phyloP scores from a whole-genome alignment of 2,329 filamentous ascomycete genomes.

The Tricladium varicosporioides region DNA sequence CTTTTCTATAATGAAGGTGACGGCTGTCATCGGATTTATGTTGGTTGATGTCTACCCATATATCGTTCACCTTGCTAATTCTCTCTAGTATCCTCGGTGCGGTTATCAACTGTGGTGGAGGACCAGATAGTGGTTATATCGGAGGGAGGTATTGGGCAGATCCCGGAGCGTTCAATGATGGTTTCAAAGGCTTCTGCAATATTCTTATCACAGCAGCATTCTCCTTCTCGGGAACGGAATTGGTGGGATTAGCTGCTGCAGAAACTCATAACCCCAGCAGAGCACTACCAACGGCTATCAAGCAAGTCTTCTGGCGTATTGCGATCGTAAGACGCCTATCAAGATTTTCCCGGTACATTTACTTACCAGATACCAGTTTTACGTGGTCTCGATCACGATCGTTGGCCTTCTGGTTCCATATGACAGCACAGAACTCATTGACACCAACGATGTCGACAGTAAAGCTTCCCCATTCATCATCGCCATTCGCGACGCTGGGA shows the following conservation, averaged over 20 bases:
- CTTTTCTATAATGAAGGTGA: conserved; percentile 83
- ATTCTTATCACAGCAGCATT: conserved; percentile 77
- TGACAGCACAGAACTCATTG: conserved; percentile 60
- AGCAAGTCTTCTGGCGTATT: conserved; percentile 97
- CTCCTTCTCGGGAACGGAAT: conserved; percentile 73
- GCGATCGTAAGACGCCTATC: conserved; percentile 53
- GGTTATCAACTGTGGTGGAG: conserved; percentile 81
- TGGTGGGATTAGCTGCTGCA: conserved; percentile 74
- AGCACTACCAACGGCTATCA: conserved; percentile 80
- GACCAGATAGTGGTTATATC: conserved; percentile 72
- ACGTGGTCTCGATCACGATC: conserved; percentile 76
- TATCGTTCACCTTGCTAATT: conserved; percentile 13
- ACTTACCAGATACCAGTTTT: conserved; percentile 59
- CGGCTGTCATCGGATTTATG: conserved; percentile 88
- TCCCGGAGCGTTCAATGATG: conserved; percentile 79
- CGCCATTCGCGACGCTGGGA: conserved; percentile 81
- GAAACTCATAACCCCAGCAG: conserved; percentile 79
- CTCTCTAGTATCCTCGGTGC: conserved; percentile 73
- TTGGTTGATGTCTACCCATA: conserved; percentile 40
- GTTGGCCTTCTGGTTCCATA: conserved; percentile 83
- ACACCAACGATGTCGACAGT: conserved; percentile 58
- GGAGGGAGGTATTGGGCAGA: conserved; percentile 74
- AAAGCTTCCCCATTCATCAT: conserved; percentile 91
- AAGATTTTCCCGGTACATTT: conserved; percentile 49
- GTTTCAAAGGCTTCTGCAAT: conserved; percentile 77